Base-by-base conservation (phyloP, 169 alveolate genomes). In the Plasmodium vinckei region DNA sequence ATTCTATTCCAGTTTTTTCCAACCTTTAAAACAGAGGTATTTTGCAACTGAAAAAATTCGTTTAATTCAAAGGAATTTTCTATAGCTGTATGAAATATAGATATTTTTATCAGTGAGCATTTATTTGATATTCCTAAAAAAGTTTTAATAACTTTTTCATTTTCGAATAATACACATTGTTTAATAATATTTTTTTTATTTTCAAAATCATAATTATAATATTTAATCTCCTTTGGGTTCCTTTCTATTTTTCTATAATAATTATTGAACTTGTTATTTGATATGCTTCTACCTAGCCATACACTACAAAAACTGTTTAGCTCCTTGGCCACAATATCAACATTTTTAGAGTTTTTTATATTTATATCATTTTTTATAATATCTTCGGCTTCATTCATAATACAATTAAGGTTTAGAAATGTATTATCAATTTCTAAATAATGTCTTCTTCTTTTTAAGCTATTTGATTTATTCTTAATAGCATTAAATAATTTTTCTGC, bases 161-260 rank as follows among this genome's bases (percentile, higher is more conserved):
- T 67, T 70, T 79, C 89, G 39, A 79, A 71, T 15, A 79, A 51
- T 10, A 79, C 89, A 79, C 89, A 79, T 27, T 79, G 79, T 60
- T 79, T 79, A 79, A 79, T 79, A 57, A 79, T 79, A 67, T 79
- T 79, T 71, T 79, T 64, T 60, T 79, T 79, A 47, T 79, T 79
- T 71, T 79, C 89, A 59, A 79, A 79, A 79, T 79, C 89, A 53
- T 79, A 79, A 60, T 79, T 64, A 42, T 79, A 79, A 70, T 79
- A 79, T 79, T 79, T 79, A 25, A 79, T 79, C 19, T 79, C 70
- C 44, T 79, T 79, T 56, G 67, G 19, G 1, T 33, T 60, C n/a
- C 17, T 73, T 23, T 67, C 42, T 10, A 44, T 53, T n/a, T 79
- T 68, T 33, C 42, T 33, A 27, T 27, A 4, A 42, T 53, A 19